These are phyloP conservation scores for Megacollybia marginata DNA, from an alignment of 768 basidiomycete genomes.

Conservation along the genomic window DNA sequence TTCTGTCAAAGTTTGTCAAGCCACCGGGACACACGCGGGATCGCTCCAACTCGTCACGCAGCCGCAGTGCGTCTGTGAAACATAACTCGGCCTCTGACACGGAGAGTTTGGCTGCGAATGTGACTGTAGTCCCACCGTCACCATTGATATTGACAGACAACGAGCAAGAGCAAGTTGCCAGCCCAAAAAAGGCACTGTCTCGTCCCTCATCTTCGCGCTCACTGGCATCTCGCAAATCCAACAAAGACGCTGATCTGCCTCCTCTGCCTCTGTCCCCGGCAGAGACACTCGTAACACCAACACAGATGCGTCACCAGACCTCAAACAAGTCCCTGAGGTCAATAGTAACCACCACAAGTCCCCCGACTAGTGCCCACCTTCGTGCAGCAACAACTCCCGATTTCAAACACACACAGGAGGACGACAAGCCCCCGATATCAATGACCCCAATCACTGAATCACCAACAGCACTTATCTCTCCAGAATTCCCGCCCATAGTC, in stretches of 20 bases:
- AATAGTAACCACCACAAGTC: neutral
- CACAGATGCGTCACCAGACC: too few relatives aligned
- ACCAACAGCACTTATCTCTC: neutral
- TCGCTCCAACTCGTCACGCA: too few relatives aligned
- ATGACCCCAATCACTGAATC: neutral
- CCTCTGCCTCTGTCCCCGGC: too few relatives aligned
- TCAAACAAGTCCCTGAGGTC: too few relatives aligned
- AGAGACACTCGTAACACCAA: too few relatives aligned
- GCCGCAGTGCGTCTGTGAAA: too few relatives aligned
- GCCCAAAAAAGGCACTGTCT: too few relatives aligned
- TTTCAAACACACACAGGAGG: neutral
- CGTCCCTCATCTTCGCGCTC: too few relatives aligned
- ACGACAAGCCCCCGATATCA: neutral
- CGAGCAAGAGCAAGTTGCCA: neutral
- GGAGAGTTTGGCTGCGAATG: neutral
- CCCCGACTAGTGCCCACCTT: neutral
- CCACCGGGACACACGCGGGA: too few relatives aligned
- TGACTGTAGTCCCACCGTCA: neutral
- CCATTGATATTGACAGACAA: neutral
- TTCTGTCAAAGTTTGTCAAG: too few relatives aligned
- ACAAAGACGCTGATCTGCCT: too few relatives aligned
- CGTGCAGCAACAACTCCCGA: neutral
- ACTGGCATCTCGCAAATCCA: too few relatives aligned
- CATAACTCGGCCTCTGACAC: neutral
- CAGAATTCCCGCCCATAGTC: neutral